Base-by-base conservation (phyloP, 202 grass and related monocot genomes). In the Eragrostis tef region DNA sequence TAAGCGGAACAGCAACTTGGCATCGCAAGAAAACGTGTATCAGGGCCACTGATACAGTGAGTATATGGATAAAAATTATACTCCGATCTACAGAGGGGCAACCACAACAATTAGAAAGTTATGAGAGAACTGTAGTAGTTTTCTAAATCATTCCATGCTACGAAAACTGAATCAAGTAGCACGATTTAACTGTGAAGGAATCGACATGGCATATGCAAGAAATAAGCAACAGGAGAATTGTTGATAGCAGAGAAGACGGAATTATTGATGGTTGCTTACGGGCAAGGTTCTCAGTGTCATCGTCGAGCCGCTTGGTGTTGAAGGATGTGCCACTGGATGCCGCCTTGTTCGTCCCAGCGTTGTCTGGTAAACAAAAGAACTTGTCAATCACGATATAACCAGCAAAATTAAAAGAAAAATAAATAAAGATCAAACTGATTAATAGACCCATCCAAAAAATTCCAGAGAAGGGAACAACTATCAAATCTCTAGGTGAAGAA, bases 271-370 rank as follows among this genome's bases (percentile, higher is more conserved):
- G 48, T 44, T 81, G 85, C 96, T 95, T 73, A 99, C 96, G 96
- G 76, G 92, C 34, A 74, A 99, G 96, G 83, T 73, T 99, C 49
- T 99, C 92, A 1, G 88, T 93, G 76, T 99, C 96, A 1, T 95
- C 96, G 49, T 95, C 92, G 29, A 99, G 96, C 34, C 84, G 88
- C 87, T 90, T 99, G 78, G 96, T 95, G 81, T 99, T 99, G 62
- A 99, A 34, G 0, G 96, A 87, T 52, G 90, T 95, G 57, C 93
- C 94, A 52, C 93, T 99, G 24, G 96, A 99, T 11, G 93, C 90
- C 13, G 96, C 93, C 91, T 91, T 99, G 83, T 99, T 99, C 17
- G 73, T 81, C 24, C 96, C 96, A 64, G 93, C 96, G 81, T 90
- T 93, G 73, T 77, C 96, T 99, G 86, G 86, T 84, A 91, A 53